A percentile compares a stretch with the other conserved stretches of the same genome.
phyloP scores from a whole-genome alignment of 1,139 yeast species.

The Magnusiomyces fungicola region DNA sequence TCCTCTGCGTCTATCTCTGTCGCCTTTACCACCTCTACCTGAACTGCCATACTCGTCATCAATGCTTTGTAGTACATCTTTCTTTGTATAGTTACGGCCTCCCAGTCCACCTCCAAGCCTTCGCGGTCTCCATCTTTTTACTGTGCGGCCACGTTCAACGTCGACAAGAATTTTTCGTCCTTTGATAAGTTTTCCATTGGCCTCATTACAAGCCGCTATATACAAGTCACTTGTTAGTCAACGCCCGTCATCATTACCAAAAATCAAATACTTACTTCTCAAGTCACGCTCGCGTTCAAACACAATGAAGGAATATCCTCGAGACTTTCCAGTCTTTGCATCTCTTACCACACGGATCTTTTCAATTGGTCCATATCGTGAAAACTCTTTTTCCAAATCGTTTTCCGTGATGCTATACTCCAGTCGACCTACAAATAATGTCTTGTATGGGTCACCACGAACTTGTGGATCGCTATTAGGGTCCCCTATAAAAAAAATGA shows the following conservation, averaged over 20 bases:
- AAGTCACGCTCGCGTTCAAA: slow-evolving; percentile 57
- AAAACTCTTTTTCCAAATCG: slow-evolving; percentile 58
- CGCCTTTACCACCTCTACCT: slow-evolving; percentile 12
- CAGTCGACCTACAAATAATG: slow-evolving; percentile 71
- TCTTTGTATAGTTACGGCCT: slow-evolving; percentile 46
- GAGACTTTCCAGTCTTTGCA: slow-evolving; percentile 43
- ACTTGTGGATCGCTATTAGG: slow-evolving; percentile 54
- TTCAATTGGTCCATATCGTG: slow-evolving; percentile 64
- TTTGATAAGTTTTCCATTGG: slow-evolving; percentile 47
- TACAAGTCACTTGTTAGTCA: slow-evolving; percentile 2
- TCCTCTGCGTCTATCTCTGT: slow-evolving; percentile 10
- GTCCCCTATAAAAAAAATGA: slow-evolving; percentile 32
- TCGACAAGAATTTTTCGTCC: slow-evolving; percentile 63
- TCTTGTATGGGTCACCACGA: slow-evolving; percentile 66
- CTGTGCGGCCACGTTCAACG: slow-evolving; percentile 73
- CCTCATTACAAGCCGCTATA: slow-evolving; percentile 46
- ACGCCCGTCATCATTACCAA: slow-evolving; percentile 18
- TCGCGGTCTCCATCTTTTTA: slow-evolving; percentile 75
- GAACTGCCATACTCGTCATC: slow-evolving; percentile 10
- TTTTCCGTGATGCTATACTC: slow-evolving; percentile 60
- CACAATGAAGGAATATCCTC: slow-evolving; percentile 82
- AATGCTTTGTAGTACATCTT: slow-evolving; percentile 16
- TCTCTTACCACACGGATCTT: slow-evolving; percentile 61
- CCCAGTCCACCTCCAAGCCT: slow-evolving; percentile 70
- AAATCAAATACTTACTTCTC: slow-evolving; percentile 25